Evolutionary conservation across 164 flowering plant species (phyloP).

Genomic region (Stephania cephalantha): DNA sequence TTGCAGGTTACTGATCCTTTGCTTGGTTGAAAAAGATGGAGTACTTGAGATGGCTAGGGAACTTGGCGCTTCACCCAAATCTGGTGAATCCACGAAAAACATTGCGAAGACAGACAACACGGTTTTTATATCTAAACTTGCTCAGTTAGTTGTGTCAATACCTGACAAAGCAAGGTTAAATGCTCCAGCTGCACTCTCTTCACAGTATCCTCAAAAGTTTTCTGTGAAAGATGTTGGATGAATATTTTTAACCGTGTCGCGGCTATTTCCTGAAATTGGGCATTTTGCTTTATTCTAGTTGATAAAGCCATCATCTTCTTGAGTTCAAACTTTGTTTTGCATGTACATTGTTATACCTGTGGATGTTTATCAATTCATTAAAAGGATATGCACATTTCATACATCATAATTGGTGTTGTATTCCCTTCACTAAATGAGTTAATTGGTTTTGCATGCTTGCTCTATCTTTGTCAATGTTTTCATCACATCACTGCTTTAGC

Average conservation of each 20-base stretch:
- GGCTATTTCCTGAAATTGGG: neutral
- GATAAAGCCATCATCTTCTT: neutral
- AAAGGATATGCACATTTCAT: neutral
- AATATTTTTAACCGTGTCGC: neutral
- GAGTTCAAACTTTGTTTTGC: neutral
- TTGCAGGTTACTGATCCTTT: slow-evolving; percentile 63
- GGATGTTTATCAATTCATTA: neutral
- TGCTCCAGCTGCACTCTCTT: slow-evolving; percentile 58
- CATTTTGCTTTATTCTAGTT: neutral
- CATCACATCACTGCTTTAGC: slow-evolving; percentile 46
- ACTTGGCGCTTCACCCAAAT: slow-evolving; percentile 27
- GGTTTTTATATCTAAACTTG: slow-evolving; percentile 39
- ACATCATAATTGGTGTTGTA: neutral
- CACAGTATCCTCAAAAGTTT: slow-evolving; percentile 77
- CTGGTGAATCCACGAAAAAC: slow-evolving; percentile 21
- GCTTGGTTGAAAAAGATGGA: slow-evolving; percentile 70
- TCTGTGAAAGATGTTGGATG: neutral
- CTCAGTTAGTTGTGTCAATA: slow-evolving; percentile 73
- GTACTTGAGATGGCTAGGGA: slow-evolving; percentile 53
- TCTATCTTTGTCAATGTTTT: slow-evolving; percentile 14
- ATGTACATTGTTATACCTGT: neutral
- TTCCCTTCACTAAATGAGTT: neutral
- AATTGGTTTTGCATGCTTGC: neutral
- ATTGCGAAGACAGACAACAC: slow-evolving; percentile 22
- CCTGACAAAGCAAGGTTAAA: slow-evolving; percentile 73